Conservation (phyloP, 495 filamentous ascomycete genomes). For the Penicillium dipodomyicola region DNA sequence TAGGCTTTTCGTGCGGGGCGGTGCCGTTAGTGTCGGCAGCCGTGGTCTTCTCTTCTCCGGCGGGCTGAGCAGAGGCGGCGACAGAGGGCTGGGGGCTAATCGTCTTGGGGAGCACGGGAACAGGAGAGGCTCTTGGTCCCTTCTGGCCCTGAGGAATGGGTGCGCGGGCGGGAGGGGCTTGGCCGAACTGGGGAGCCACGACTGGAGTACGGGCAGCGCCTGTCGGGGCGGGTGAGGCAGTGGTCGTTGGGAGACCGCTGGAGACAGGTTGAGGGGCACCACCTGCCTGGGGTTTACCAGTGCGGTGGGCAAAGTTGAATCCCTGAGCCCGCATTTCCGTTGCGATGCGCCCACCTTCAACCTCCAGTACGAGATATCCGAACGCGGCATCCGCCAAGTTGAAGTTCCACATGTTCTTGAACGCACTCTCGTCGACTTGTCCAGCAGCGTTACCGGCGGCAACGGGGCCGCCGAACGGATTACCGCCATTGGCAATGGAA, state of each 20-base stretch:
- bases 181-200: conserved; percentile 45
- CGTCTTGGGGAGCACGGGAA: conserved; percentile 54
- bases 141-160: conserved; percentile 42
- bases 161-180: conserved; percentile 34
- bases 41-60: conserved; percentile 35
- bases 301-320: conserved; percentile 97
- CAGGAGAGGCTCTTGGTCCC: conserved; percentile 47
- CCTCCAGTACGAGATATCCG: conserved; percentile 89
- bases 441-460: conserved; percentile 71
- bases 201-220: conserved; percentile 26
- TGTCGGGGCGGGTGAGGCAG: conserved; percentile 42
- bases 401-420: conserved; percentile 99
- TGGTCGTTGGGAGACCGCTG: conserved; percentile 34
- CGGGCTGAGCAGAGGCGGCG: conserved; percentile 36
- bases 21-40: conserved; percentile 38
- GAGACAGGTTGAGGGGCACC: conserved; percentile 39
- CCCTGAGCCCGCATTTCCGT: conserved; percentile 98
- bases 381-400: conserved; percentile 98
- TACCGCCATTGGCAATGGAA: conserved; percentile 85
- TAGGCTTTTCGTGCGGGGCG: conserved; percentile 37
- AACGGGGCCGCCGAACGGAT: conserved; percentile 87
- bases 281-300: conserved; percentile 44
- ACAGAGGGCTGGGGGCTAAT: conserved; percentile 52
- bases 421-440: conserved; percentile 96
- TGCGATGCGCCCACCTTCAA: conserved; percentile 90